These are phyloP conservation scores for Auriscalpium microsporum DNA, from an alignment of 768 basidiomycete species.

Conservation along the genomic window DNA sequence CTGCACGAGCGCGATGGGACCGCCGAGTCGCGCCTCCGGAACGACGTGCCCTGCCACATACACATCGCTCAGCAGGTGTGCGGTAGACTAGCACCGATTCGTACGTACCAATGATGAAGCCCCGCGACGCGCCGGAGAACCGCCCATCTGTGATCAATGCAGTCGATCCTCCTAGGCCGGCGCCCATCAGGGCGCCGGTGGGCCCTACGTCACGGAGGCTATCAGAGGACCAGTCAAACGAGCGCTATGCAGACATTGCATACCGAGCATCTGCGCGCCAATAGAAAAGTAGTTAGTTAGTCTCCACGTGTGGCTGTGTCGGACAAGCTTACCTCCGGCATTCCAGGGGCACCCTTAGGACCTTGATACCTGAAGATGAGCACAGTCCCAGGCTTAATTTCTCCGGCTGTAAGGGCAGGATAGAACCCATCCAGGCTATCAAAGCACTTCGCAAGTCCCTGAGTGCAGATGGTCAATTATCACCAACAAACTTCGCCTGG, in stretches of 20 bases:
- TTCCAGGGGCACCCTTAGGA: constrained; percentile 86
- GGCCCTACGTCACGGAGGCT: constrained; percentile 39
- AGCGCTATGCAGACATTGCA: not conserved
- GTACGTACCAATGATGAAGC: constrained; percentile 47
- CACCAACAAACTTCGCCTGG: not conserved
- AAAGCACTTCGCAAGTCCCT: constrained; percentile 54
- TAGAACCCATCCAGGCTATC: constrained; percentile 61
- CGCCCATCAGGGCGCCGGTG: constrained; percentile 78
- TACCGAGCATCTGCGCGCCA: constrained; percentile 36
- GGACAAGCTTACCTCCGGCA: constrained; percentile 57
- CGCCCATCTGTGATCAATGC: constrained; percentile 85
- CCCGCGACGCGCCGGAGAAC: constrained; percentile 76
- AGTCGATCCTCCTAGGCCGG: constrained; percentile 68
- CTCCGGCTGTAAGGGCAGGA: constrained; percentile 60
- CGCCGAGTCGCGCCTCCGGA: constrained; percentile 67
- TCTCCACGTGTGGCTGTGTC: not conserved
- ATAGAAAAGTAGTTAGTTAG: no score
- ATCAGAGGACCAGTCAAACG: not conserved
- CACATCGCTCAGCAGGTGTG: no score
- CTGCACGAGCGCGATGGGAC: constrained; percentile 79
- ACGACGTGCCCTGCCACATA: constrained; percentile 44
- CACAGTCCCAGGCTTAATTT: constrained; percentile 68
- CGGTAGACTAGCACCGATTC: not conserved
- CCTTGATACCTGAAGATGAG: constrained; percentile 85
- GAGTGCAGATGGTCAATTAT: not conserved